These are phyloP conservation scores for Salicornia ramosissima DNA, from an alignment of 148 eudicot species.

Conservation along the genomic window DNA sequence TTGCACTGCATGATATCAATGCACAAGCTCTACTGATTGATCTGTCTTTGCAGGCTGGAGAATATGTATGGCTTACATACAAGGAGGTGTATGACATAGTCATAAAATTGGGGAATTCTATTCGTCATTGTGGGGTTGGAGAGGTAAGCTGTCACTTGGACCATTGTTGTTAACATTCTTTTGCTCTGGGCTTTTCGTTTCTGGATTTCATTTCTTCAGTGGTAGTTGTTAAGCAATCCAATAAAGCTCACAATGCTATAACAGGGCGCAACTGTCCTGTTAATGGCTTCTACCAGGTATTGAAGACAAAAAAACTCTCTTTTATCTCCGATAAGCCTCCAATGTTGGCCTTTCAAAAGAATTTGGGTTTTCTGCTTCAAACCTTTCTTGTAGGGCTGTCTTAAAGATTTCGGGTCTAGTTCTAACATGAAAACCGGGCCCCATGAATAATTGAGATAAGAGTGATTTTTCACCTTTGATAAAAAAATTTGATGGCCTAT, in stretches of 20 bases:
- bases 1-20: background rate
- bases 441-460: too few species aligned
- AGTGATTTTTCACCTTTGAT: too few species aligned
- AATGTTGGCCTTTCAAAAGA: background rate
- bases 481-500: too few species aligned
- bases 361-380: background rate
- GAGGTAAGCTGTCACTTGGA: constrained; percentile 42
- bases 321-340: background rate
- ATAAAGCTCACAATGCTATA: background rate
- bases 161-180: background rate
- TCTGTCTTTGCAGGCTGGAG: constrained; percentile 63
- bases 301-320: background rate
- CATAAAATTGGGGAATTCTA: constrained; percentile 73
- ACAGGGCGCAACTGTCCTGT: background rate
- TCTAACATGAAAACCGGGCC: too few species aligned
- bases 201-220: background rate
- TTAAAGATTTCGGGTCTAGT: too few species aligned
- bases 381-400: too few species aligned
- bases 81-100: constrained; percentile 79
- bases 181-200: background rate
- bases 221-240: background rate
- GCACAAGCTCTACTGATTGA: constrained; percentile 9
- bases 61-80: constrained; percentile 78
- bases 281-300: background rate
- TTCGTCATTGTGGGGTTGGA: constrained; percentile 71